phyloP scores from a whole-genome alignment of 345 rosid species.

The Xanthoceras sorbifolium region DNA sequence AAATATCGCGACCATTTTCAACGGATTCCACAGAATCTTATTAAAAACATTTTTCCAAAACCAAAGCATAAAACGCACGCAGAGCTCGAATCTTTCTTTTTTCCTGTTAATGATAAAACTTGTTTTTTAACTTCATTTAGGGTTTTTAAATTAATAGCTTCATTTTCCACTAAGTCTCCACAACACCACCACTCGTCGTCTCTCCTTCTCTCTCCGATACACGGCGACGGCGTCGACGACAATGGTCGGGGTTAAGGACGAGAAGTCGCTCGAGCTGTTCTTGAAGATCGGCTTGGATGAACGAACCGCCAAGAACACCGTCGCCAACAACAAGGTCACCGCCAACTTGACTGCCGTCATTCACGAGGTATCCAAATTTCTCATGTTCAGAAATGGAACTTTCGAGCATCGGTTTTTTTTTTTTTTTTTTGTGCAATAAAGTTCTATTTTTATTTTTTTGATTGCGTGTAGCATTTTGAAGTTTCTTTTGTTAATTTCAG shows the following conservation, averaged over 20 bases:
- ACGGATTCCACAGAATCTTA: neutral
- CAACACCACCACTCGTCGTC: neutral
- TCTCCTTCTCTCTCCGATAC: neutral
- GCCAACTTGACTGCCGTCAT: slow-evolving; percentile 77
- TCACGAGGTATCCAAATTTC: slow-evolving; percentile 55
- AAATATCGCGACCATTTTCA: neutral
- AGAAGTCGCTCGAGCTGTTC: slow-evolving; percentile 56
- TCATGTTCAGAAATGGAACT: no score
- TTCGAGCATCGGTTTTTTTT: neutral
- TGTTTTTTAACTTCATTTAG: neutral
- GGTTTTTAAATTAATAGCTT: neutral
- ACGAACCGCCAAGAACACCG: slow-evolving; percentile 72
- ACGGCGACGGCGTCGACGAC: neutral
- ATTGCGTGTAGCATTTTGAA: neutral
- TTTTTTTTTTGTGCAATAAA: neutral
- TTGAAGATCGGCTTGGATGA: slow-evolving; percentile 84
- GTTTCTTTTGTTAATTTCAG: slow-evolving; percentile 38
- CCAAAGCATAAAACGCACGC: neutral
- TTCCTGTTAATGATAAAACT: no score
- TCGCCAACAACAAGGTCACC: slow-evolving; percentile 85
- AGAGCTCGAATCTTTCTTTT: neutral
- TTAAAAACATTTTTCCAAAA: neutral
- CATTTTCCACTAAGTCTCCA: neutral
- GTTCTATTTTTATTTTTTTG: neutral
- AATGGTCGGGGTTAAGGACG: slow-evolving; percentile 48